Conservation (phyloP, 441 rosid genomes). For the Pelargonium cotyledonis region DNA sequence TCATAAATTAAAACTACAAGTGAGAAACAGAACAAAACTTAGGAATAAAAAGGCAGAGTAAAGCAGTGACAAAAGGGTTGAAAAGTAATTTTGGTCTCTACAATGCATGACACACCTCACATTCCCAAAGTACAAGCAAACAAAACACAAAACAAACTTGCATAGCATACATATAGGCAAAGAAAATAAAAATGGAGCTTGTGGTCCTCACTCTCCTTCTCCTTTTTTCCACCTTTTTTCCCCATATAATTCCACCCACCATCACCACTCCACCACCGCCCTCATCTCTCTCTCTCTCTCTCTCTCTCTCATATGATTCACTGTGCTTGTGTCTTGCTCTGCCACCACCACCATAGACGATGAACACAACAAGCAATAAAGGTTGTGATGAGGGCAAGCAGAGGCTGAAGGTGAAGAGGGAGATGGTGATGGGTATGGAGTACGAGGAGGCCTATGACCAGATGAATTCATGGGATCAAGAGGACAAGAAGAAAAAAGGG, state of each 20-base stretch:
- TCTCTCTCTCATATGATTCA: neutral
- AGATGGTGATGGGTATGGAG: neutral
- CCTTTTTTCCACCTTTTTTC: neutral
- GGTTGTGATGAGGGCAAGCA: neutral
- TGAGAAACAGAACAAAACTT: too few species aligned
- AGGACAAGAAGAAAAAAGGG: constrained; percentile 26
- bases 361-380: neutral
- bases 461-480: constrained; percentile 4
- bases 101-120: neutral
- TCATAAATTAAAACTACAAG: too few species aligned
- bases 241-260: neutral
- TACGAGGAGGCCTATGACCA: neutral
- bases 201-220: too few species aligned
- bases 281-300: neutral
- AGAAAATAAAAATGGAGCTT: neutral
- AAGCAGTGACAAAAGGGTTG: neutral
- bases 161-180: neutral
- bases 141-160: neutral
- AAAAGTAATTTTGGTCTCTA: neutral
- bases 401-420: constrained; percentile 8
- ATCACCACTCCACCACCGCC: too few species aligned
- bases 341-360: neutral
- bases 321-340: neutral
- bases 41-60: too few species aligned
- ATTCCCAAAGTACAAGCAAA: neutral